phyloP scores from a whole-genome alignment of 306 rosid genomes.

The Canavalia gladiata region DNA sequence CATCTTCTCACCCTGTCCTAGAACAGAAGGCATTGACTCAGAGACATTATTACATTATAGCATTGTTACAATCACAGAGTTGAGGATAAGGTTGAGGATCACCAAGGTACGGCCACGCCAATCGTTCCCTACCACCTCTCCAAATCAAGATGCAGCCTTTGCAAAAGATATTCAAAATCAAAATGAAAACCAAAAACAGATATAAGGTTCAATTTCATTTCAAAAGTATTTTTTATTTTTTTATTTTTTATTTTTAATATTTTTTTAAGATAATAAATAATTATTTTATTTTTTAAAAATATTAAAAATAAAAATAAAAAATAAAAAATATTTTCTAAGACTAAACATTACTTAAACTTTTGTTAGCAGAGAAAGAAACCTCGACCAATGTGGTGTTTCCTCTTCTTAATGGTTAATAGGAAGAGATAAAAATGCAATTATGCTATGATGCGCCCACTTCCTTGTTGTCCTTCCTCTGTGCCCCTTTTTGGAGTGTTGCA shows the following conservation, averaged over 20 bases:
- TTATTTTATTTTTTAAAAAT: too few relatives aligned
- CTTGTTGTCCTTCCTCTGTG: slow-evolving; percentile 38
- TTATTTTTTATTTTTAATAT: too few relatives aligned
- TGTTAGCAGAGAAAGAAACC: slow-evolving; percentile 16
- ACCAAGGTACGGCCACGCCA: slow-evolving; percentile 52
- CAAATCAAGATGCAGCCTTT: slow-evolving; percentile 61
- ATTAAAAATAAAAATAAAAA: too few relatives aligned
- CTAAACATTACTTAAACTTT: neutral
- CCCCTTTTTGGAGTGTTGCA: slow-evolving; percentile 56
- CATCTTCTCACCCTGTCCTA: slow-evolving; percentile 21
- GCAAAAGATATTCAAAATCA: slow-evolving; percentile 10
- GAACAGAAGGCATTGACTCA: slow-evolving; percentile 35
- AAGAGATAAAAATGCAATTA: slow-evolving; percentile 41
- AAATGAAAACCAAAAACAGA: neutral
- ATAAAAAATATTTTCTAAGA: too few relatives aligned
- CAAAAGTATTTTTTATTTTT: too few relatives aligned
- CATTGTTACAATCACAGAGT: slow-evolving; percentile 43
- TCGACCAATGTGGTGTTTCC: slow-evolving; percentile 15
- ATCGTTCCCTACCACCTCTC: slow-evolving; percentile 59
- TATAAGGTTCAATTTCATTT: too few relatives aligned
- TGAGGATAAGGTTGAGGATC: slow-evolving; percentile 76
- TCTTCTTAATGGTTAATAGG: slow-evolving; percentile 31
- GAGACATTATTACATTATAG: neutral
- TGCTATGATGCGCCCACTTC: slow-evolving; percentile 42
- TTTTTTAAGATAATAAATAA: too few relatives aligned